These are phyloP conservation scores for Pulveroboletus sp. DNA, from an alignment of 768 basidiomycete genomes.

Conservation along the genomic window DNA sequence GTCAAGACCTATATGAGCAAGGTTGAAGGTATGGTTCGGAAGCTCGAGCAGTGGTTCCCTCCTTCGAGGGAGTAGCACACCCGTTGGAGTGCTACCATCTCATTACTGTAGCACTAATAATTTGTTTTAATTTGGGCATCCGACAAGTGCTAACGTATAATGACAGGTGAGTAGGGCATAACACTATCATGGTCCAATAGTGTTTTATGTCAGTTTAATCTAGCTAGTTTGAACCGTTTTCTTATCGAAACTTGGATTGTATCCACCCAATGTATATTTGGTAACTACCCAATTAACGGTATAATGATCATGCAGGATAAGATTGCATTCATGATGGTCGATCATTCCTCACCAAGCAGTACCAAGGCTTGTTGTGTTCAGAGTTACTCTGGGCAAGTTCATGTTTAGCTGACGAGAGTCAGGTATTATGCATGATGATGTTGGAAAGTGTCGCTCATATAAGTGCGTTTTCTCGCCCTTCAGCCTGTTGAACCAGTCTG, in stretches of 20 bases:
- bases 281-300: too few species aligned
- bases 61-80: not conserved
- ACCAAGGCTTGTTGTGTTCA: not conserved
- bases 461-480: too few species aligned
- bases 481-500: too few species aligned
- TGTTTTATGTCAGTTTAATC: not conserved
- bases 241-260: not conserved
- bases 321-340: too few species aligned
- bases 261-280: not conserved
- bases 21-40: conserved; percentile 25
- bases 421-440: too few species aligned
- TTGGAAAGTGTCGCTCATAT: not conserved
- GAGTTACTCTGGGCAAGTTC: not conserved
- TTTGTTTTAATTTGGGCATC: not conserved
- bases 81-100: not conserved
- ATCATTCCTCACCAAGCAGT: not conserved
- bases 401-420: not conserved
- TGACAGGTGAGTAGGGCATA: not conserved
- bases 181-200: not conserved
- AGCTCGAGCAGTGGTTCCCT: conserved; percentile 25
- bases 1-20: conserved; percentile 23
- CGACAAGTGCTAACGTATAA: not conserved
- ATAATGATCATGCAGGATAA: not conserved
- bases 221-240: conserved; percentile 8
- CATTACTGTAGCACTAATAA: not conserved